Evolutionary conservation across 495 filamentous ascomycete genomes (phyloP), one percentile per base, ranked within the genome.

Genomic region (Ascodesmis nigricans): DNA sequence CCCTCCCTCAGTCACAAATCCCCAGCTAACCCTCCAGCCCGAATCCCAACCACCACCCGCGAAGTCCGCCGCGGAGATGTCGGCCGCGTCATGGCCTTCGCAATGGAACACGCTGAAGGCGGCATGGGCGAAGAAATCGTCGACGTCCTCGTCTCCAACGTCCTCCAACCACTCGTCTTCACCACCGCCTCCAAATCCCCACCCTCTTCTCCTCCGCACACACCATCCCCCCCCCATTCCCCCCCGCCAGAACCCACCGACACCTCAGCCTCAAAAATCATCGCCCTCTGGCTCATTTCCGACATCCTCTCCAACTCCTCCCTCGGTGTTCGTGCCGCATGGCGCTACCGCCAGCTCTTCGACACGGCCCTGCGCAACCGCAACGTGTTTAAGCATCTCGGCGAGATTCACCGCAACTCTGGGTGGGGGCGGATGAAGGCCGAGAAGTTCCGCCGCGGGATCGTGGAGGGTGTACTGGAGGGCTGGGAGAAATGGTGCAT

Each of bases 401-500:
- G 83, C 5, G 58, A 66, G 38, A 62, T 93, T 33, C 71, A 83
- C 18, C 73, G 75, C 42, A 72, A 69, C 22, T 58, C 79, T 26
- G 63, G 64, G 14, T 92, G 82, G 82, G 84, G 84, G 4, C 65
- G 77, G 3, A 56, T 95, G 25, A 69, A 73, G 26, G 73, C 76
- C 9, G 80, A 91, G 44, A 91, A 91, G 52, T 97, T 80, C 74
- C 81, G 81, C 52, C 64, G 80, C 13, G 79, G 73, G 39, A 68
- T 97, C 4, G 67, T 67, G 1, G 53, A 55, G 14, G 55, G 65
- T 6, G 63, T 93, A 10, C 52, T 97, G 5, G 62, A 65, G 11
- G 51, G 82, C 28, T 97, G 87, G 87, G 80, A 91, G 47, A 50
- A 50, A 1, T 84, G 78, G 78, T 78, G 73, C 45, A 75, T 83